These are phyloP conservation scores for Collybiopsis luxurians DNA, from an alignment of 768 basidiomycete species.

Conservation along the genomic window DNA sequence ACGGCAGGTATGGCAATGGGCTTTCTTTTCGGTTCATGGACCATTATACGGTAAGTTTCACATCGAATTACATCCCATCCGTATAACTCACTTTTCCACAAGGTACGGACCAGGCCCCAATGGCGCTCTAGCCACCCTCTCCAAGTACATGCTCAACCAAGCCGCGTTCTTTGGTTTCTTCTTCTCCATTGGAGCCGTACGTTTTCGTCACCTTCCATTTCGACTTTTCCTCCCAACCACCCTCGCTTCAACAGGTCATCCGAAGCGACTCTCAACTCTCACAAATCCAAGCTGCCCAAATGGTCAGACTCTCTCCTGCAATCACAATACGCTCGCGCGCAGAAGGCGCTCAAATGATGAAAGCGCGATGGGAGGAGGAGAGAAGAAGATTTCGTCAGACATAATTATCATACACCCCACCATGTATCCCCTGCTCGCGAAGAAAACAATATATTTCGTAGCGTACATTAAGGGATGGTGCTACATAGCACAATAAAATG, in stretches of 20 bases:
- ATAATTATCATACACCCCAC: background rate
- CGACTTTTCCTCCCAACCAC: slow-evolving; percentile 6
- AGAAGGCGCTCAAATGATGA: slow-evolving; percentile 70
- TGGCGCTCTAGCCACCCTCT: slow-evolving; percentile 86
- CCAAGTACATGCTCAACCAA: slow-evolving; percentile 98
- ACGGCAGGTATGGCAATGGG: slow-evolving; percentile 96
- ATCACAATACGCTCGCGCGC: slow-evolving; percentile 54
- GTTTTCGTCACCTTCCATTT: slow-evolving; percentile 18
- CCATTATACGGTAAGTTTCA: slow-evolving; percentile 73
- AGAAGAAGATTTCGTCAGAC: background rate
- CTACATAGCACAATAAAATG: background rate
- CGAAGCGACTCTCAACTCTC: slow-evolving; percentile 70
- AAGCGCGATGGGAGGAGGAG: slow-evolving; percentile 64
- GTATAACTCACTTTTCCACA: background rate
- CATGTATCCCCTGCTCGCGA: background rate
- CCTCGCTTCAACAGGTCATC: slow-evolving; percentile 61
- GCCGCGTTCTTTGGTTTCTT: slow-evolving; percentile 98
- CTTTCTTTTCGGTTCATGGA: slow-evolving; percentile 94
- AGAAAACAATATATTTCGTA: background rate
- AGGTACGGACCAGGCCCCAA: slow-evolving; percentile 91
- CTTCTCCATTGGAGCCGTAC: slow-evolving; percentile 89
- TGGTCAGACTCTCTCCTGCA: slow-evolving; percentile 54
- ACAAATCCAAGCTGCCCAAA: slow-evolving; percentile 60
- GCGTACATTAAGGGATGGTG: background rate
- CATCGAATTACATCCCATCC: background rate